phyloP scores from a whole-genome alignment of 352 stramenopile genomes.

The Pythium dissimile region DNA sequence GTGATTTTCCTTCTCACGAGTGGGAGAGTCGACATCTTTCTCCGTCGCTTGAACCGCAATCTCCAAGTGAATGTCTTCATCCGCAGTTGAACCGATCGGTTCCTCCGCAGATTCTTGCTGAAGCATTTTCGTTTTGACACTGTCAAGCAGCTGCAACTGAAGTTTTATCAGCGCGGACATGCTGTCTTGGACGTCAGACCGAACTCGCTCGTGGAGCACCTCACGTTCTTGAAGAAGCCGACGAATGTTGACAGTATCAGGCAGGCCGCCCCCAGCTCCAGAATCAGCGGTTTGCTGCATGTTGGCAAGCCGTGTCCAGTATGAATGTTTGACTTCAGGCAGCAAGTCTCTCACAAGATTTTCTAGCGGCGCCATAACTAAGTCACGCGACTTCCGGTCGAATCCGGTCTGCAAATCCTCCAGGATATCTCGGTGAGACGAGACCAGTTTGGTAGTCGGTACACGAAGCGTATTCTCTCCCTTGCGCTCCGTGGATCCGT shows the following conservation, averaged over 20 bases:
- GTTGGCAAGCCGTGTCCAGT: conserved; percentile 56
- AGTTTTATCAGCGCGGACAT: conserved; percentile 44
- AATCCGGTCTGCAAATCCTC: conserved; percentile 37
- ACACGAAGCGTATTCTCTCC: conserved; percentile 1
- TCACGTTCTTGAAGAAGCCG: conserved; percentile 53
- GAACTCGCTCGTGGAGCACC: conserved; percentile 37
- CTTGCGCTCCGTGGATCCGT: conserved; percentile 13
- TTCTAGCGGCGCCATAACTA: conserved; percentile 45
- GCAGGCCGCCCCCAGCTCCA: not conserved
- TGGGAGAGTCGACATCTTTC: not conserved
- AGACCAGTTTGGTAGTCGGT: conserved; percentile 26
- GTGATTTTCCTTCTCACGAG: not conserved
- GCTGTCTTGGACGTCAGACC: conserved; percentile 48
- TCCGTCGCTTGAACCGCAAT: not conserved
- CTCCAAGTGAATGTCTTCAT: conserved; percentile 7
- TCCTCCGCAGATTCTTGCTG: conserved; percentile 1
- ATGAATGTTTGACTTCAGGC: conserved; percentile 73
- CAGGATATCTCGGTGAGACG: conserved; percentile 29
- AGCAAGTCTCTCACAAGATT: conserved; percentile 42
- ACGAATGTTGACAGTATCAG: conserved; percentile 29
- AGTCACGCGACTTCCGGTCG: conserved; percentile 36
- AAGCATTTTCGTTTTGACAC: conserved; percentile 1
- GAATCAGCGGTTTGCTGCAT: conserved; percentile 7
- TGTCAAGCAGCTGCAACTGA: conserved; percentile 43
- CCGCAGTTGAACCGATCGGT: not conserved